Conservation (phyloP, 2,329 filamentous ascomycete species). For the Orbilia oligospora region DNA sequence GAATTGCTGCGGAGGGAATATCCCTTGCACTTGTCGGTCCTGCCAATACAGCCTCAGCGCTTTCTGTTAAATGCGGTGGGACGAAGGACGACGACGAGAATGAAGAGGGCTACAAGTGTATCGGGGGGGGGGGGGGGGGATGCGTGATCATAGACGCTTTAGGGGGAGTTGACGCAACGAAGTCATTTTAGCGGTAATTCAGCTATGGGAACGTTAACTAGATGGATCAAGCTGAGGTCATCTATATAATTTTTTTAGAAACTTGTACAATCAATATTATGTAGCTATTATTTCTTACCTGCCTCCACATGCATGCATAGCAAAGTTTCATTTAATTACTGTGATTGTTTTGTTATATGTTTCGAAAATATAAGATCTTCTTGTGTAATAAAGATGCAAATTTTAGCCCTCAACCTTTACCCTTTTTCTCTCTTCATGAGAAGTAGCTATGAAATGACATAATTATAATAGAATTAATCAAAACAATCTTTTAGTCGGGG, state of each 20-base stretch:
- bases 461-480: no score
- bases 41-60: constrained; percentile 17
- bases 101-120: neutral
- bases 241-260: neutral
- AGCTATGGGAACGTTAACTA: neutral
- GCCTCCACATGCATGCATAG: neutral
- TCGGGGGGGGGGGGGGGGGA: no score
- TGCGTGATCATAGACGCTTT: no score
- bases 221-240: neutral
- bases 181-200: neutral
- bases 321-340: neutral
- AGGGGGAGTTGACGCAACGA: no score
- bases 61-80: constrained; percentile 6
- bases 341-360: neutral
- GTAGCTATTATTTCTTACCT: neutral
- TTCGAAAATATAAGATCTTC: neutral
- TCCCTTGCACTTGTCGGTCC: constrained; percentile 17
- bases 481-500: no score
- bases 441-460: no score
- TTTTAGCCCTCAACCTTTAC: neutral
- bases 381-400: neutral
- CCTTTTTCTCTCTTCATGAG: neutral
- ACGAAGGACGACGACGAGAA: neutral
- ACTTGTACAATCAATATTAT: neutral
- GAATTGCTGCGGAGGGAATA: constrained; percentile 38